phyloP scores from a whole-genome alignment of 1,139 yeast genomes.

The Debaryomyces singareniensis region DNA sequence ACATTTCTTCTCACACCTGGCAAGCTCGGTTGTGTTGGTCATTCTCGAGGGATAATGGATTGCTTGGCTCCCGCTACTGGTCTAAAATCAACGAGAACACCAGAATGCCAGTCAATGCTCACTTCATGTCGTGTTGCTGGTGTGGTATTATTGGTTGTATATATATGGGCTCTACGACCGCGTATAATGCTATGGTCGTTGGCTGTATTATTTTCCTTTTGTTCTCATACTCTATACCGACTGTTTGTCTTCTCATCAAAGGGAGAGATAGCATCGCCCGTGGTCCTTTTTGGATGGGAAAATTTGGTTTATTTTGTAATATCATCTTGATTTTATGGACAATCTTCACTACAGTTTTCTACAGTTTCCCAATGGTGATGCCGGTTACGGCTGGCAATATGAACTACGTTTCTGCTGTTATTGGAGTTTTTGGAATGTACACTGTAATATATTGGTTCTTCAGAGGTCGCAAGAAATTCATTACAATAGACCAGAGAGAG shows the following conservation, averaged over 20 bases:
- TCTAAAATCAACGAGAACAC: constrained; percentile 22
- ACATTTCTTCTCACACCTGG: constrained; percentile 70
- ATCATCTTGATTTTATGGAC: constrained; percentile 25
- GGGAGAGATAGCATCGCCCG: constrained; percentile 31
- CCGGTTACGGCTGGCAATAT: constrained; percentile 39
- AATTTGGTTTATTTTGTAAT: constrained; percentile 14
- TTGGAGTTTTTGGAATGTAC: constrained; percentile 20
- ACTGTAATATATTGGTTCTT: constrained; percentile 31
- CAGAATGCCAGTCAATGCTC: constrained; percentile 32
- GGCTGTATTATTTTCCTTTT: constrained; percentile 33
- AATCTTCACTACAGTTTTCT: constrained; percentile 33
- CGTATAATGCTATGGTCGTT: constrained; percentile 34
- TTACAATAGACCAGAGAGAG: constrained; percentile 20
- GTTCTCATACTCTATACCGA: constrained; percentile 30
- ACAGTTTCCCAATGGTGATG: constrained; percentile 38
- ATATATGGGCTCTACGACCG: constrained; percentile 37
- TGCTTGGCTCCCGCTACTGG: constrained; percentile 33
- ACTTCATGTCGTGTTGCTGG: constrained; percentile 29
- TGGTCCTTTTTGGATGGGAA: constrained; percentile 47
- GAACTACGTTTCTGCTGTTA: constrained; percentile 41
- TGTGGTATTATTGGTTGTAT: constrained; percentile 33
- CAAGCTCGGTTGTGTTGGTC: constrained; percentile 75
- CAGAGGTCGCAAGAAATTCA: too few relatives aligned
- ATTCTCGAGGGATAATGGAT: constrained; percentile 58
- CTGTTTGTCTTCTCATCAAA: constrained; percentile 21